Evolutionary conservation across 2,329 filamentous ascomycete species (phyloP).

Genomic region (Aspergillus viridinutans): DNA sequence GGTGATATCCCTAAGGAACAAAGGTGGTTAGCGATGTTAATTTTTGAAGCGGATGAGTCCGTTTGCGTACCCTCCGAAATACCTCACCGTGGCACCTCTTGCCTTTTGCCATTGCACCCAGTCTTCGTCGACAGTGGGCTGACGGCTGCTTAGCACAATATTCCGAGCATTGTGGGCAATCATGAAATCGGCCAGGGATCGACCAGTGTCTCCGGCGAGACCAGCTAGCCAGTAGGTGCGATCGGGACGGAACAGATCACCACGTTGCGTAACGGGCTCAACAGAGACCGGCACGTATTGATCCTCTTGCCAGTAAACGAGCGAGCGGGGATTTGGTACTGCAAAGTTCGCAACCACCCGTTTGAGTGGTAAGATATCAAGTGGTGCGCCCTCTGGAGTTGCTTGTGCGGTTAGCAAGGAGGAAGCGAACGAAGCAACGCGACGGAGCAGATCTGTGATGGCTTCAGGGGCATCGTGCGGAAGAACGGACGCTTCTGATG

Average conservation of each 20-base stretch:
- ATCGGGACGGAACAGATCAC: slow-evolving; percentile 1
- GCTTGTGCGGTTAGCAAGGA: not conserved
- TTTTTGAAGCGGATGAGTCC: not conserved
- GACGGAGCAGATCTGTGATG: not conserved
- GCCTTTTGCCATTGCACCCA: not conserved
- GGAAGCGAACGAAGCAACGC: not conserved
- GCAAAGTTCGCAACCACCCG: not conserved
- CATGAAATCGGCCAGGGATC: slow-evolving; percentile 24
- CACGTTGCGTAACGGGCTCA: not conserved
- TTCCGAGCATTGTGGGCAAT: slow-evolving; percentile 17
- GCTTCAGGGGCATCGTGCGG: not conserved
- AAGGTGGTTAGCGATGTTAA: not conserved
- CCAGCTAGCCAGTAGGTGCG: slow-evolving; percentile 27
- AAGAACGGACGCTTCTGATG: not conserved
- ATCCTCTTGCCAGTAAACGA: not conserved
- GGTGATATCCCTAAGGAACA: slow-evolving; percentile 3
- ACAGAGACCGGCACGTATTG: not conserved
- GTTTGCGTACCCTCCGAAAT: not conserved
- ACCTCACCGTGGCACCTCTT: not conserved
- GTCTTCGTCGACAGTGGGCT: slow-evolving; percentile 11
- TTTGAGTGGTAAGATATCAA: not conserved
- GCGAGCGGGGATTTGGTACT: not conserved
- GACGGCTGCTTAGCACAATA: slow-evolving; percentile 23
- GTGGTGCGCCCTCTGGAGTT: not conserved
- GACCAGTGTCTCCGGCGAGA: slow-evolving; percentile 21